Percentiles rank a stretch among this genome's conserved stretches.
Conservation (phyloP, 2,329 filamentous ascomycete species). For the Hypoxylon sp. region DNA sequence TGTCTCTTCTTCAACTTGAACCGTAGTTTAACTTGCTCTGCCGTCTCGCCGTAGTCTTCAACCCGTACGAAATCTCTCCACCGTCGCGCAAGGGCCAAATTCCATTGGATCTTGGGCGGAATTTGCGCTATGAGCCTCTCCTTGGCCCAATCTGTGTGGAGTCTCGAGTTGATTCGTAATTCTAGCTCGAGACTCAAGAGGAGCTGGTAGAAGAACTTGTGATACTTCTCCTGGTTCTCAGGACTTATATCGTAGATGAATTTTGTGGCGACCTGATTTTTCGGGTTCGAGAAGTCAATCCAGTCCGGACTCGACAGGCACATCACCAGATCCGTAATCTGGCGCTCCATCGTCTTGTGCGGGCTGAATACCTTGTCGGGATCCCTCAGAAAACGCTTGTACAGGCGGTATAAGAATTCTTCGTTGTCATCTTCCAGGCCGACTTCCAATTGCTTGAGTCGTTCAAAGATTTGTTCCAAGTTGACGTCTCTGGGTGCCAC, state of each 20-base stretch:
- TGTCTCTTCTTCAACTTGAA: constrained; percentile 75
- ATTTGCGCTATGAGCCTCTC: constrained; percentile 73
- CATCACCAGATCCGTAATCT: constrained; percentile 78
- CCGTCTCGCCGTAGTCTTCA: constrained; percentile 66
- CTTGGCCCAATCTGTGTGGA: constrained; percentile 72
- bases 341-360: constrained; percentile 73
- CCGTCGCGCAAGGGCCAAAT: constrained; percentile 76
- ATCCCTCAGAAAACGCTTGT: constrained; percentile 74
- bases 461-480: constrained; percentile 67
- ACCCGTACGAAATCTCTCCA: constrained; percentile 79
- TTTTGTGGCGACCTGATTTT: constrained; percentile 79
- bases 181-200: constrained; percentile 79
- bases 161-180: constrained; percentile 72
- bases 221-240: constrained; percentile 67
- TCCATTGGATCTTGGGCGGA: constrained; percentile 78
- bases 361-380: constrained; percentile 71
- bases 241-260: constrained; percentile 74
- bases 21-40: constrained; percentile 70
- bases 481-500: constrained; percentile 70
- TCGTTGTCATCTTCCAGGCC: constrained; percentile 62
- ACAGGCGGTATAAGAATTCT: constrained; percentile 72
- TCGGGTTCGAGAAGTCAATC: constrained; percentile 77
- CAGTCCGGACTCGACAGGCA: constrained; percentile 76
- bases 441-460: constrained; percentile 68
- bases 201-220: constrained; percentile 81